Evolutionary conservation across 2,329 filamentous ascomycete species (phyloP).

Genomic region (Phaeosphaeria sp.): DNA sequence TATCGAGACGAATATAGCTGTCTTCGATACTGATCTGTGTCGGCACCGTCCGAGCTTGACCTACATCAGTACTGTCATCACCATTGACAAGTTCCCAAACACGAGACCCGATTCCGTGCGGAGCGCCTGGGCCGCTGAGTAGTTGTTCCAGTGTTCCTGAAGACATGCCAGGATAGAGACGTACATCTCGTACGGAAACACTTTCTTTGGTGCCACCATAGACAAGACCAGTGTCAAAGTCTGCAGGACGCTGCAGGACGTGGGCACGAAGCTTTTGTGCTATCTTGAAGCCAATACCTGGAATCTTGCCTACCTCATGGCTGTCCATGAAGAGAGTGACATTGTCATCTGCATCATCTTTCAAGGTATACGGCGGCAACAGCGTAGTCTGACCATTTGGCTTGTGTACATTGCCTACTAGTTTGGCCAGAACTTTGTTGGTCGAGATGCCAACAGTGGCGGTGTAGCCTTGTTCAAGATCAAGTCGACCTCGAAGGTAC

Average conservation of each 20-base stretch:
- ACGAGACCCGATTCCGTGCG: slow-evolving; percentile 73
- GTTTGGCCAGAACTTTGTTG: slow-evolving; percentile 84
- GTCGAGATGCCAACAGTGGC: slow-evolving; percentile 87
- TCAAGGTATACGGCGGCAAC: slow-evolving; percentile 65
- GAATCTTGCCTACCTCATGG: slow-evolving; percentile 79
- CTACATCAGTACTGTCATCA: slow-evolving; percentile 76
- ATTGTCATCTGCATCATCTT: slow-evolving; percentile 48
- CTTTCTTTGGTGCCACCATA: slow-evolving; percentile 60
- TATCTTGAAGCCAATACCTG: slow-evolving; percentile 84
- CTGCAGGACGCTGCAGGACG: slow-evolving; percentile 57
- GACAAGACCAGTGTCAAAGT: slow-evolving; percentile 53
- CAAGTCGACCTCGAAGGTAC: slow-evolving; percentile 74
- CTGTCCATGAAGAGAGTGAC: slow-evolving; percentile 74
- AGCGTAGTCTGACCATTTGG: slow-evolving; percentile 87
- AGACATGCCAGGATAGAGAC: slow-evolving; percentile 67
- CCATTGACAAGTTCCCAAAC: slow-evolving; percentile 84
- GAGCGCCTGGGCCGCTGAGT: slow-evolving; percentile 72
- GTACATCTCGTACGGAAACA: slow-evolving; percentile 70
- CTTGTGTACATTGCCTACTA: slow-evolving; percentile 84
- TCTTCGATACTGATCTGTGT: slow-evolving; percentile 95
- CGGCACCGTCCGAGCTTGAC: slow-evolving; percentile 73
- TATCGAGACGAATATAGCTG: slow-evolving; percentile 78
- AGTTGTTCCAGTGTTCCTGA: slow-evolving; percentile 70
- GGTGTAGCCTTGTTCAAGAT: slow-evolving; percentile 81
- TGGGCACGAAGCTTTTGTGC: slow-evolving; percentile 70